Base-by-base conservation (phyloP, 179 eudicot genomes). In the Beta corolliflora region DNA sequence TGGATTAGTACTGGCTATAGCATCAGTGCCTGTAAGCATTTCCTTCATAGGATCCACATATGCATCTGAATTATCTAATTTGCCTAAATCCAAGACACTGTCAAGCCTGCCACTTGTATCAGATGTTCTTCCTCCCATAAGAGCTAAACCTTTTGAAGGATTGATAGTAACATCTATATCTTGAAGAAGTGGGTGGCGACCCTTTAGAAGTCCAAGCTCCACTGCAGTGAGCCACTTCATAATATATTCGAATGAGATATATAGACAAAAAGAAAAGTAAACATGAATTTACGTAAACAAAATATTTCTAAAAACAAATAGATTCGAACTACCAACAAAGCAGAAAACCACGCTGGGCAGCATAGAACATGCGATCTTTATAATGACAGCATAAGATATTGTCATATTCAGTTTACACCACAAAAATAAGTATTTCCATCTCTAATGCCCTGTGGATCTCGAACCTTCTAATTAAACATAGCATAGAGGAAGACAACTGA, bases 171-270 rank as follows among this genome's bases (percentile, higher is more conserved):
- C 89, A 88, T 93, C 98, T 31, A 93, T 82, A 83, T 96, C 98
- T 83, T 88, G 83, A 75, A 96, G 79, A 87, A 96, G 94, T 65
- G 99, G 99, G 85, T 96, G 99, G 4, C 97, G 99, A 77, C 99
- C 99, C 83, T 96, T 96, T 73, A 96, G 81, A 87, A 93, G 91
- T 80, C 93, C 99, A 85, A 96, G 93, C 85, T 96, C 99, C 83
- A 96, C 98, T 76, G 98, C 99, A 65, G 90, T 81, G 75, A 96
- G 98, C 99, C 99, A 96, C 99, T 96, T 87, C 89, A 87, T 71
- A 76, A 81, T 66, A 71, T 46, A 54, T 25, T 50, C 48, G 44
- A 21, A 78, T 56, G 53, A 76, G 73, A 81, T 54, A 46, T 18
- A 72, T 71, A 29, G 63, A 63, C 46, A 58, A 25, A 45, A 23